A percentile compares a stretch with the other conserved stretches of the same genome.
Evolutionary conservation across 2,329 filamentous ascomycete species (phyloP).

Genomic region (Arthrocladium fulminans): DNA sequence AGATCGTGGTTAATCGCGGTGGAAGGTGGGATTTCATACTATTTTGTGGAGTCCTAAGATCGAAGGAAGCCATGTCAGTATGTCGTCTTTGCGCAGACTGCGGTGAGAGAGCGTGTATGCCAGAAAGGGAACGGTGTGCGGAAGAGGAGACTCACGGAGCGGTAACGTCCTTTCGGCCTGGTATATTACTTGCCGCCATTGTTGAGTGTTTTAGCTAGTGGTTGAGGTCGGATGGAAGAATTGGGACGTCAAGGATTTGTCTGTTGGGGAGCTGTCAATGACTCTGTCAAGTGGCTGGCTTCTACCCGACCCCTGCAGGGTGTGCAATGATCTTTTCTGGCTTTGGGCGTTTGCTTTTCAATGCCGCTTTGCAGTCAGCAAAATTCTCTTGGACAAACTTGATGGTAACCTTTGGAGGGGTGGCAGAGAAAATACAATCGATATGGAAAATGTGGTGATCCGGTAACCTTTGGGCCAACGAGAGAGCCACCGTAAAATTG

Average conservation of each 20-base stretch:
- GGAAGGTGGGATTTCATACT: slow-evolving; percentile 39
- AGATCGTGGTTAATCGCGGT: slow-evolving; percentile 5
- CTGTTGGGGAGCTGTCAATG: slow-evolving; percentile 9
- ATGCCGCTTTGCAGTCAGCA: neutral
- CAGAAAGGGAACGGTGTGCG: neutral
- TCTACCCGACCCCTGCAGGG: neutral
- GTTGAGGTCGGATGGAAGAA: slow-evolving; percentile 4
- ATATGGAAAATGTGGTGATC: slow-evolving; percentile 3
- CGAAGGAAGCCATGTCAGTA: slow-evolving; percentile 20
- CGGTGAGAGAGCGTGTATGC: slow-evolving; percentile 40
- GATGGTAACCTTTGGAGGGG: neutral
- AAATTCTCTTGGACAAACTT: neutral
- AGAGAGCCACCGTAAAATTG: neutral
- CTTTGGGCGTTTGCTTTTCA: neutral
- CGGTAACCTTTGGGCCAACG: neutral
- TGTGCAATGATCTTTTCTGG: slow-evolving; percentile 3
- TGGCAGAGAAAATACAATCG: neutral
- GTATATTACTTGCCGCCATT: slow-evolving; percentile 11
- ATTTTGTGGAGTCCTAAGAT: slow-evolving; percentile 87
- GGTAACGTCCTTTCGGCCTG: slow-evolving; percentile 22
- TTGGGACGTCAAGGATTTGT: slow-evolving; percentile 9
- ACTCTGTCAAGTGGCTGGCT: neutral
- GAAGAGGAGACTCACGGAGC: slow-evolving; percentile 50
- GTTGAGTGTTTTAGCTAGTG: slow-evolving; percentile 3
- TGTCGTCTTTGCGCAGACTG: slow-evolving; percentile 67